A percentile compares a stretch with the other conserved stretches of the same genome.
Evolutionary conservation across 495 filamentous ascomycete genomes (phyloP).

Genomic region (Tuber aestivum): DNA sequence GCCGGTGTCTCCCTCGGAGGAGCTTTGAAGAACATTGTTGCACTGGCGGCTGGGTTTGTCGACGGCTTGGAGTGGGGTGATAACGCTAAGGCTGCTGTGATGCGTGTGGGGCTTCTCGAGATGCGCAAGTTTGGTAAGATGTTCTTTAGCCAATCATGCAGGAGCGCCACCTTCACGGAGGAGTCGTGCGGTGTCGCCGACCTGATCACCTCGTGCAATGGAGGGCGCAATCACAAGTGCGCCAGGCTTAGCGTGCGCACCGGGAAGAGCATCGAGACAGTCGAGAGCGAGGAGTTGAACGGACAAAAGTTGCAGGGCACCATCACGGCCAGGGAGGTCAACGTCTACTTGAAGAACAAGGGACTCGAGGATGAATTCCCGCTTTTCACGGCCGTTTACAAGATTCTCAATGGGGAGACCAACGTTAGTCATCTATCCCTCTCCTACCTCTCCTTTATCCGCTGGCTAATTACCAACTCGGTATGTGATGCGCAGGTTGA

Average conservation of each 20-base stretch:
- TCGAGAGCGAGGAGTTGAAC: slow-evolving; percentile 85
- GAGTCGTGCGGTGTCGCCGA: slow-evolving; percentile 95
- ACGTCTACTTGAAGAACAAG: slow-evolving; percentile 72
- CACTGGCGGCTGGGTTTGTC: slow-evolving; percentile 89
- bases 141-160: slow-evolving; percentile 78
- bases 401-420: slow-evolving; percentile 55
- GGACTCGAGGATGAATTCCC: slow-evolving; percentile 79
- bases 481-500: slow-evolving; percentile 47
- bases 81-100: slow-evolving; percentile 94
- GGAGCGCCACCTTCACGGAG: slow-evolving; percentile 82
- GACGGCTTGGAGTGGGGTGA: slow-evolving; percentile 95
- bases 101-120: slow-evolving; percentile 89
- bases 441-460: slow-evolving; percentile 18
- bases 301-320: slow-evolving; percentile 97
- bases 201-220: slow-evolving; percentile 85
- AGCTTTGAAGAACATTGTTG: slow-evolving; percentile 95
- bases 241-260: slow-evolving; percentile 81
- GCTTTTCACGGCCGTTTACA: slow-evolving; percentile 77
- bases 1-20: slow-evolving; percentile 93
- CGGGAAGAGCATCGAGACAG: slow-evolving; percentile 70
- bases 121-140: slow-evolving; percentile 90
- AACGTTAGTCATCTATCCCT: slow-evolving; percentile 27
- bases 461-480: slow-evolving; percentile 15
- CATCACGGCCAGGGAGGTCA: slow-evolving; percentile 82
- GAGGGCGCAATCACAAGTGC: slow-evolving; percentile 88